Conservation (phyloP, 2,329 filamentous ascomycete species). For the Dactylella cylindrospora region DNA sequence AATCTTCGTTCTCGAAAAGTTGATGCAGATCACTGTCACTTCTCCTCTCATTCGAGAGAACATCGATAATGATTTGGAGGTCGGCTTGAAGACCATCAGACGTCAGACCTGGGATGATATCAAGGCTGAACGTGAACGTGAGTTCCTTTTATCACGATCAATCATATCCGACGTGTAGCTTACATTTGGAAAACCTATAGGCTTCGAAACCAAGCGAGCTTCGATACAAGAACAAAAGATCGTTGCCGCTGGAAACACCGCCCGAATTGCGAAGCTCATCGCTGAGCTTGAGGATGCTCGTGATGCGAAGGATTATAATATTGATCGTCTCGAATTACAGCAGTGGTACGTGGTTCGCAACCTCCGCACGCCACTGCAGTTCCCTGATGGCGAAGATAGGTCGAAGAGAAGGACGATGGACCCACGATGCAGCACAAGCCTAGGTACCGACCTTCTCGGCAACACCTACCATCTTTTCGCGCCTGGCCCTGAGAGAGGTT, state of each 20-base stretch:
- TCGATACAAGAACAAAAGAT: conserved; percentile 30
- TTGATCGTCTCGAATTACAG: conserved; percentile 41
- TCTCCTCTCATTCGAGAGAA: conserved; percentile 35
- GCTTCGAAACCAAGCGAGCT: conserved; percentile 32
- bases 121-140: conserved; percentile 36
- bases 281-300: conserved; percentile 40
- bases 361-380: conserved; percentile 44
- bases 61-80: conserved; percentile 34
- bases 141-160: conserved; percentile 1
- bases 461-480: conserved; percentile 39
- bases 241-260: conserved; percentile 16
- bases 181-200: too few species aligned
- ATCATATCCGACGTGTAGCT: too few species aligned
- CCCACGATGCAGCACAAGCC: conserved; percentile 37
- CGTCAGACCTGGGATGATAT: conserved; percentile 42
- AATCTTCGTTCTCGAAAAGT: conserved; percentile 36
- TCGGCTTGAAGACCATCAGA: conserved; percentile 27
- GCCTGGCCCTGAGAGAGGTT: conserved; percentile 33
- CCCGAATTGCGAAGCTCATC: conserved; percentile 34
- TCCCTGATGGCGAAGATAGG: conserved; percentile 44
- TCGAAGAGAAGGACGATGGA: conserved; percentile 43
- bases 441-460: conserved; percentile 36
- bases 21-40: conserved; percentile 41
- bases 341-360: conserved; percentile 44
- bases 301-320: conserved; percentile 41